A percentile compares a stretch with the other conserved stretches of the same genome.
Conservation (phyloP, 768 basidiomycete species). For the Lactarius hatsudake region DNA sequence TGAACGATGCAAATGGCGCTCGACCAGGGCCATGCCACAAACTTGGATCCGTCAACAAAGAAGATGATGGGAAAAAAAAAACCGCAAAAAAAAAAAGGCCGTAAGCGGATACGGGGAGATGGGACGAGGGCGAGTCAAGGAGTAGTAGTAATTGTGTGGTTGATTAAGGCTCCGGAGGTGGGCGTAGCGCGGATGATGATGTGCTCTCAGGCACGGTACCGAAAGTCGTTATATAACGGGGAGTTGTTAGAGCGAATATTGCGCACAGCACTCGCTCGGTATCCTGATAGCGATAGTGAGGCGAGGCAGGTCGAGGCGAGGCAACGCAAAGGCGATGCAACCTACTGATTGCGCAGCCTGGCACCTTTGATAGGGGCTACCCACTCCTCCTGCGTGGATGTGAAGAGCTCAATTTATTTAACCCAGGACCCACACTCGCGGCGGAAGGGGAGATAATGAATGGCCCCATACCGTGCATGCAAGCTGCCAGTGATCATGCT, state of each 20-base stretch:
- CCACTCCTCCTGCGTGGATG: neutral
- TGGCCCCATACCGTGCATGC: neutral
- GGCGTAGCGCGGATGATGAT: constrained; percentile 20
- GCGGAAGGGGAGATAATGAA: neutral
- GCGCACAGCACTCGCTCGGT: constrained; percentile 21
- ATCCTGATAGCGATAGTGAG: constrained; percentile 3
- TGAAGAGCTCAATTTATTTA: neutral
- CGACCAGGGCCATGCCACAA: constrained; percentile 28
- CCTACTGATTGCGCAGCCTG: constrained; percentile 1
- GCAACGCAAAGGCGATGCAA: constrained; percentile 1
- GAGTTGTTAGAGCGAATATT: constrained; percentile 10
- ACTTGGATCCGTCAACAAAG: constrained; percentile 2
- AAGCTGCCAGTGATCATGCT: neutral
- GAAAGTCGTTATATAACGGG: constrained; percentile 16
- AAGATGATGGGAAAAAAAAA: constrained; percentile 4
- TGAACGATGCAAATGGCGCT: constrained; percentile 19
- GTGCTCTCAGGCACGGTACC: constrained; percentile 15
- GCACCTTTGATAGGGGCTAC: constrained; percentile 18
- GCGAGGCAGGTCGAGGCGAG: constrained; percentile 11
- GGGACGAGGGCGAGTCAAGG: neutral
- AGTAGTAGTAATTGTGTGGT: neutral
- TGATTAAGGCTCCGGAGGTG: constrained; percentile 12
- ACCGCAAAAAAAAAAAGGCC: neutral
- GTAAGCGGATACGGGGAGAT: constrained; percentile 5
- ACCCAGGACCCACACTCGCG: neutral